Conservation (phyloP, 441 rosid genomes). For the Raphanus hybrid region DNA sequence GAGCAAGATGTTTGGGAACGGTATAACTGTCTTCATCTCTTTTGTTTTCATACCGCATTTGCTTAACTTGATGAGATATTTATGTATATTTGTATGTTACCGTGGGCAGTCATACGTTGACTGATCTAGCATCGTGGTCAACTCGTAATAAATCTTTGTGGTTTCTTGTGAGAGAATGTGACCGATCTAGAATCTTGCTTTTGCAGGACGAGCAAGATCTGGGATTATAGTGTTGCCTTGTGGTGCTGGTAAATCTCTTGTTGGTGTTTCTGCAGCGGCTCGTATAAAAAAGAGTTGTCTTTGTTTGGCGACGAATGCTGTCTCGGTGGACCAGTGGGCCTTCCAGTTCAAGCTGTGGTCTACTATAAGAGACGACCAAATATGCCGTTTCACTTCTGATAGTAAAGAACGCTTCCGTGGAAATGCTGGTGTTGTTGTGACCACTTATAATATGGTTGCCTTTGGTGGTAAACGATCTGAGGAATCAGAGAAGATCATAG, state of each 20-base stretch:
- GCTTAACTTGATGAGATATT: too few species aligned
- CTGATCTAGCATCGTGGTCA: slow-evolving; percentile 14
- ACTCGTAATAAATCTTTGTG: not conserved
- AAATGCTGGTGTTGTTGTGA: slow-evolving; percentile 94
- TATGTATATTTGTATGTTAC: too few species aligned
- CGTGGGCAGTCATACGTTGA: not conserved
- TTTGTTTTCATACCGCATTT: slow-evolving; percentile 11
- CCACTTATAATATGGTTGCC: slow-evolving; percentile 98
- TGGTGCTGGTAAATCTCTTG: slow-evolving; percentile 98
- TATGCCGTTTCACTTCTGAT: slow-evolving; percentile 93
- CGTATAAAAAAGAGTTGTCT: slow-evolving; percentile 94
- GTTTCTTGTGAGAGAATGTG: slow-evolving; percentile 4
- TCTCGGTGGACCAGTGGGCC: slow-evolving; percentile 99
- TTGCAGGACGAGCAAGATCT: slow-evolving; percentile 93
- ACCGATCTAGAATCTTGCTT: slow-evolving; percentile 33
- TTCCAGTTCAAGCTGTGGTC: slow-evolving; percentile 95
- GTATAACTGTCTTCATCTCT: too few species aligned
- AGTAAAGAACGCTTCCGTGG: slow-evolving; percentile 97
- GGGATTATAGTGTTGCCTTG: slow-evolving; percentile 96
- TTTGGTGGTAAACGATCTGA: slow-evolving; percentile 98
- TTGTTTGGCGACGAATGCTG: slow-evolving; percentile 96
- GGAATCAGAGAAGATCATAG: slow-evolving; percentile 93
- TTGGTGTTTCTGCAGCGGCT: slow-evolving; percentile 95
- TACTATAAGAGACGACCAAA: slow-evolving; percentile 83
- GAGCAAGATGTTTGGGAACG: too few species aligned